phyloP scores from a whole-genome alignment of 495 filamentous ascomycete species.

The Tuber melanosporum region DNA sequence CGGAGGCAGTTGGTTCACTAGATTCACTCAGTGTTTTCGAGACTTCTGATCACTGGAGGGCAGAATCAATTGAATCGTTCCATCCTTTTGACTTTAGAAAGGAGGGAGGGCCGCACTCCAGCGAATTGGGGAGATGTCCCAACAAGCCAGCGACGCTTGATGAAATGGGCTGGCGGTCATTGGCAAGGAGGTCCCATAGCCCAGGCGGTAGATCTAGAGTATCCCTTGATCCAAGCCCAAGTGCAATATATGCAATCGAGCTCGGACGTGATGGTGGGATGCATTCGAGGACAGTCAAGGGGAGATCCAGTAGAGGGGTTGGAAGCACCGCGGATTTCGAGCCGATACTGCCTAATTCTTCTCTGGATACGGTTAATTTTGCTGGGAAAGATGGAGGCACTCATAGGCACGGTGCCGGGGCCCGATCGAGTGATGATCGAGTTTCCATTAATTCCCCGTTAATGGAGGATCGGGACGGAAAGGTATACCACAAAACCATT shows the following conservation, averaged over 20 bases:
- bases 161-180: not conserved
- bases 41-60: not conserved
- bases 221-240: not conserved
- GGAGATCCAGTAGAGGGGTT: not conserved
- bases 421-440: not conserved
- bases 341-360: not conserved
- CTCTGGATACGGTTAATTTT: not conserved
- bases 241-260: not conserved
- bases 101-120: not conserved
- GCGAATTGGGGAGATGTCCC: not conserved
- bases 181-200: not conserved
- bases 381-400: not conserved
- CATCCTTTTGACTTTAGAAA: not conserved
- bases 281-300: not conserved
- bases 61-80: not conserved
- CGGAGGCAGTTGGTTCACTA: not conserved
- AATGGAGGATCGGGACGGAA: not conserved
- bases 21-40: not conserved
- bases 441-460: not conserved
- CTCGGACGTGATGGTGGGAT: not conserved
- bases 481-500: not conserved
- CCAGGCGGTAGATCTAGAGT: not conserved
- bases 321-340: not conserved
- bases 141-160: not conserved
- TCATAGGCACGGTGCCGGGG: not conserved